phyloP scores from a whole-genome alignment of 768 basidiomycete species.

The Boletus coccyginus region DNA sequence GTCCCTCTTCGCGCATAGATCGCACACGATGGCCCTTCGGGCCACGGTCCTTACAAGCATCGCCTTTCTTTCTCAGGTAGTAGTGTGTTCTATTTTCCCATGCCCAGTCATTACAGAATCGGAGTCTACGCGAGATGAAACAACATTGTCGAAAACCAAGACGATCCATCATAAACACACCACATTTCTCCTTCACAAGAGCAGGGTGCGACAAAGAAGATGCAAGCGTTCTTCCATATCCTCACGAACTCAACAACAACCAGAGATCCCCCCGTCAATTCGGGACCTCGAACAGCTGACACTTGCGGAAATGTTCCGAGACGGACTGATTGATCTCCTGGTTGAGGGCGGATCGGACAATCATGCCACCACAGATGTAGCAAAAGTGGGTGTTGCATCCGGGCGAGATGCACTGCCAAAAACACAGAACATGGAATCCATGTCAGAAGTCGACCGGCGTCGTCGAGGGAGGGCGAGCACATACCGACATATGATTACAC shows the following conservation, averaged over 20 bases:
- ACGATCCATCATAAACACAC: too few species aligned
- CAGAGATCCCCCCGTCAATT: constrained; percentile 3
- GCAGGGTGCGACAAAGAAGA: background rate
- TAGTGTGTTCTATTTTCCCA: too few species aligned
- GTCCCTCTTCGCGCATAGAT: too few species aligned
- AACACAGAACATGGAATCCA: background rate
- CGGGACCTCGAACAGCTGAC: constrained; percentile 37
- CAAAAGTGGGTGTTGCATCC: constrained; percentile 64
- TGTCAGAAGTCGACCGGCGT: background rate
- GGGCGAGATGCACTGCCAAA: constrained; percentile 47
- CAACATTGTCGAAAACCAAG: too few species aligned
- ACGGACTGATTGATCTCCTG: constrained; percentile 31
- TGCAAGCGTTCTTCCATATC: background rate
- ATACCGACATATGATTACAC: constrained; percentile 59
- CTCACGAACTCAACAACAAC: background rate
- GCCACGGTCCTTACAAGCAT: too few species aligned
- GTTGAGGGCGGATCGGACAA: constrained; percentile 39
- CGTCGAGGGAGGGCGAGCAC: background rate
- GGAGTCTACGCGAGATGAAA: too few species aligned
- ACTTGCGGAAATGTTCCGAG: constrained; percentile 33
- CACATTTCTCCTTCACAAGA: background rate
- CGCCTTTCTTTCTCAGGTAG: too few species aligned
- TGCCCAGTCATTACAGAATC: too few species aligned
- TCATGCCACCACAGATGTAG: constrained; percentile 47
- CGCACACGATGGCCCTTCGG: too few species aligned